Evolutionary conservation across 768 basidiomycete genomes (phyloP), one percentile per base, ranked within the genome.

Genomic region (Ramaria sp.): DNA sequence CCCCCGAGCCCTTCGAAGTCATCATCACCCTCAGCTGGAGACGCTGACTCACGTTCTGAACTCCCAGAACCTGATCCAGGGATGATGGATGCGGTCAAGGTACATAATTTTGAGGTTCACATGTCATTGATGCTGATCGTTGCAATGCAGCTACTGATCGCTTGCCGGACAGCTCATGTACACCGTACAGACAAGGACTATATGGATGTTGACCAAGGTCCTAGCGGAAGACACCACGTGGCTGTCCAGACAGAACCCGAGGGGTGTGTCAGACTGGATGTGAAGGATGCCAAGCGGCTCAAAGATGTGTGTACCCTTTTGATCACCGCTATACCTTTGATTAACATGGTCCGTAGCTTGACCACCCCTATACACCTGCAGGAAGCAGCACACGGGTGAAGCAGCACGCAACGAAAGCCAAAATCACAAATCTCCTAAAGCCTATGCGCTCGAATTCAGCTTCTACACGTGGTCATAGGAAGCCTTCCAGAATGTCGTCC

Each of bases 201-300:
- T 15, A 47, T 55, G 42, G 53, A 55, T 20, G 28, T 44, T n/a
- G 53, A 55, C 30, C 16, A 6, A n/a, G 24, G 12, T 20, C 12
- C 34, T 3, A 12, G 20, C 6, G 41, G 24, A 44, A 55, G n/a
- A 30, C 12, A 30, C 7, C 28, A 55, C 27, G 24, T 44, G 28
- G 53, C 53, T 18, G 30, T 55, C 18, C 53, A 55, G 32, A 55
- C 53, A 15, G 53, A 55, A 13, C 43, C 53, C 5, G 45, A 47
- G 24, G 45, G 22, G 7, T 47, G 45, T 27, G 45, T 47, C 45
- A 47, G 27, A 30, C 25, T 47, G 25, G 45, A 47, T n/a, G 25
- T 47, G 16, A 47, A 24, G 2, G 6, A 47, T 16, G 45, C 45
- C 16, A 47, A 47, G n/a, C 45, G 27, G 28, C 25, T 47, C 8